phyloP scores from a whole-genome alignment of 2,329 filamentous ascomycete genomes.

The Basipetospora sp. region DNA sequence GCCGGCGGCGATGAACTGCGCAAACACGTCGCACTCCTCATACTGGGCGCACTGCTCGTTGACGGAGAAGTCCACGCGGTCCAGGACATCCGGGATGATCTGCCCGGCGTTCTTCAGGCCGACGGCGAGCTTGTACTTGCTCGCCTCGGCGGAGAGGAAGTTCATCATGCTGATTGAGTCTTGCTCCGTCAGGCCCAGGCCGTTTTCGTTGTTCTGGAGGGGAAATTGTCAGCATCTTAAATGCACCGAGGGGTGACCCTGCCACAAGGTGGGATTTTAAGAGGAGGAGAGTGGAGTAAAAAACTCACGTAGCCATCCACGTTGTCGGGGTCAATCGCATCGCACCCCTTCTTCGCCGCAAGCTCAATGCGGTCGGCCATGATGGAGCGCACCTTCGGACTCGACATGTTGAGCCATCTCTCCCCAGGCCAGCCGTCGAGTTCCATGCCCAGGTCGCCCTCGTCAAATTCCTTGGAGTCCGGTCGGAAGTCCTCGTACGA shows the following conservation, averaged over 20 bases:
- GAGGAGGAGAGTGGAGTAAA: conserved; percentile 10
- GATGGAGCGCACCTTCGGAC: conserved; percentile 43
- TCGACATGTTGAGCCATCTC: conserved; percentile 48
- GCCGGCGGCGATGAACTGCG: conserved; percentile 39
- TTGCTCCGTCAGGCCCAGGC: conserved; percentile 39
- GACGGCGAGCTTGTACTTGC: conserved; percentile 39
- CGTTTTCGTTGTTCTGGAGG: conserved; percentile 44
- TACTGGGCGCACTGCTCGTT: conserved; percentile 55
- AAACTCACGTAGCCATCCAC: conserved; percentile 45
- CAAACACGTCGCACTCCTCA: conserved; percentile 43
- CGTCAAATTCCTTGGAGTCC: conserved; percentile 40
- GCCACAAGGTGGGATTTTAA: not conserved
- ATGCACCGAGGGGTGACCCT: too few relatives aligned
- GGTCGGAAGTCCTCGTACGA: conserved; percentile 50
- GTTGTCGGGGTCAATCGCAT: conserved; percentile 58
- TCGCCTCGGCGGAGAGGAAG: conserved; percentile 43
- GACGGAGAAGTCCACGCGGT: conserved; percentile 48
- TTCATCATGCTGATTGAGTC: conserved; percentile 45
- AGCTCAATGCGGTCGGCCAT: conserved; percentile 47
- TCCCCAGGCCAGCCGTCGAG: conserved; percentile 53
- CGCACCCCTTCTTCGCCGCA: conserved; percentile 47
- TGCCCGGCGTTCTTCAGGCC: conserved; percentile 55
- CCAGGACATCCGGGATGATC: conserved; percentile 36
- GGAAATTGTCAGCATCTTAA: too few relatives aligned
- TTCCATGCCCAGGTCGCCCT: conserved; percentile 39